phyloP scores from a whole-genome alignment of 495 filamentous ascomycete species.

The Hypoxylon lienhwacheense region DNA sequence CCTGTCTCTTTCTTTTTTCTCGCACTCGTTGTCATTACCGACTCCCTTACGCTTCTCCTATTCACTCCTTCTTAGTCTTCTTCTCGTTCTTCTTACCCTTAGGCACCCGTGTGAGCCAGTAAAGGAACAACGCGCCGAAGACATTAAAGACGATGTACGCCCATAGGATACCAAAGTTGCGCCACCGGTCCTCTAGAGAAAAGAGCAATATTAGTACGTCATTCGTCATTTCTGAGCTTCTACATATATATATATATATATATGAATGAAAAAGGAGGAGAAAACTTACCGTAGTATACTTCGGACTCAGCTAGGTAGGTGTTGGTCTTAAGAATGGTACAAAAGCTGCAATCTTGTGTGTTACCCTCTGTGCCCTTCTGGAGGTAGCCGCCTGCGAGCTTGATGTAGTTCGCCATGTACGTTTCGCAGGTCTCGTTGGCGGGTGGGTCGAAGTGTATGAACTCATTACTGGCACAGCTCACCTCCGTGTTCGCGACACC shows the following conservation, averaged over 20 bases:
- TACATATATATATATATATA: background rate
- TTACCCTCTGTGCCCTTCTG: slow-evolving; percentile 46
- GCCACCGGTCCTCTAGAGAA: slow-evolving; percentile 56
- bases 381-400: slow-evolving; percentile 54
- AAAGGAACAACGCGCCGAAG: slow-evolving; percentile 67
- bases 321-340: slow-evolving; percentile 62
- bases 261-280: background rate
- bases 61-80: slow-evolving; percentile 39
- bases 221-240: background rate
- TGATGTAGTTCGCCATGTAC: slow-evolving; percentile 54
- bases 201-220: slow-evolving; percentile 19
- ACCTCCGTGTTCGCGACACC: slow-evolving; percentile 62
- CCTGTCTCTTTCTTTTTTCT: background rate
- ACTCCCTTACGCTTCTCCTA: too few relatives aligned
- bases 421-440: slow-evolving; percentile 55
- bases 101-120: slow-evolving; percentile 78
- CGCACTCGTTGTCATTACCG: too few relatives aligned
- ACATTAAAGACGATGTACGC: slow-evolving; percentile 79
- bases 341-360: slow-evolving; percentile 62
- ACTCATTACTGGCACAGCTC: slow-evolving; percentile 63
- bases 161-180: slow-evolving; percentile 70
- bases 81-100: slow-evolving; percentile 59
- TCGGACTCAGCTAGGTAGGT: slow-evolving; percentile 56
- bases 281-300: slow-evolving; percentile 49
- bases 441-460: slow-evolving; percentile 57